phyloP scores from a whole-genome alignment of 2,329 filamentous ascomycete species.

The Colletotrichum sidae region DNA sequence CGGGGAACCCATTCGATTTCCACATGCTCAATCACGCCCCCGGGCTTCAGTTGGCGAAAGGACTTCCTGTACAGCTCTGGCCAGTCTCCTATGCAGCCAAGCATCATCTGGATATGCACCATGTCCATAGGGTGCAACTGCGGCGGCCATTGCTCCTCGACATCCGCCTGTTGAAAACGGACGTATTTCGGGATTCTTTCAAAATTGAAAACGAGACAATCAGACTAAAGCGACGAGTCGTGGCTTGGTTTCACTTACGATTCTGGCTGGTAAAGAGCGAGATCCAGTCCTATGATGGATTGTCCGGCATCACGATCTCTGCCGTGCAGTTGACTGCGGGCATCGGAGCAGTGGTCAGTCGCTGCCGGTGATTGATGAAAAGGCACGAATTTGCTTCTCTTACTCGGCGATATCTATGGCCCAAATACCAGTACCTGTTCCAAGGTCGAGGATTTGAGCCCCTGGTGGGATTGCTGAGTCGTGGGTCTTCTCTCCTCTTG shows the following conservation, averaged over 20 bases:
- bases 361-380: too few species aligned
- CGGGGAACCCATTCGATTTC: slow-evolving; percentile 87
- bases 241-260: slow-evolving; percentile 47
- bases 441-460: slow-evolving; percentile 71
- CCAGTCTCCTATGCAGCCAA: slow-evolving; percentile 84
- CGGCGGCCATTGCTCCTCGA: slow-evolving; percentile 77
- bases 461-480: slow-evolving; percentile 34
- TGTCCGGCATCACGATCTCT: too few species aligned
- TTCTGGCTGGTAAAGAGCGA: slow-evolving; percentile 54
- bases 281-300: slow-evolving; percentile 51
- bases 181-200: slow-evolving; percentile 56
- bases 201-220: slow-evolving; percentile 62
- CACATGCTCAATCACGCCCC: slow-evolving; percentile 86
- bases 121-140: slow-evolving; percentile 75
- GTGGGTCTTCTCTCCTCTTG: slow-evolving; percentile 59
- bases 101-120: slow-evolving; percentile 83
- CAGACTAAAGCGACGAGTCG: too few species aligned
- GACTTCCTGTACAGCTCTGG: slow-evolving; percentile 75
- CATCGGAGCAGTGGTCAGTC: too few species aligned
- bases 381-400: slow-evolving; percentile 44
- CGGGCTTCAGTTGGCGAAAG: slow-evolving; percentile 74
- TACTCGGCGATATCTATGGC: slow-evolving; percentile 86
- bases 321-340: too few species aligned
- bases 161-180: slow-evolving; percentile 62
- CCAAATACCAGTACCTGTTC: slow-evolving; percentile 93